Percentiles rank a stretch among this genome's conserved stretches.
Evolutionary conservation across 2,329 filamentous ascomycete genomes (phyloP).

Genomic region (Sporothrix variecibatus): DNA sequence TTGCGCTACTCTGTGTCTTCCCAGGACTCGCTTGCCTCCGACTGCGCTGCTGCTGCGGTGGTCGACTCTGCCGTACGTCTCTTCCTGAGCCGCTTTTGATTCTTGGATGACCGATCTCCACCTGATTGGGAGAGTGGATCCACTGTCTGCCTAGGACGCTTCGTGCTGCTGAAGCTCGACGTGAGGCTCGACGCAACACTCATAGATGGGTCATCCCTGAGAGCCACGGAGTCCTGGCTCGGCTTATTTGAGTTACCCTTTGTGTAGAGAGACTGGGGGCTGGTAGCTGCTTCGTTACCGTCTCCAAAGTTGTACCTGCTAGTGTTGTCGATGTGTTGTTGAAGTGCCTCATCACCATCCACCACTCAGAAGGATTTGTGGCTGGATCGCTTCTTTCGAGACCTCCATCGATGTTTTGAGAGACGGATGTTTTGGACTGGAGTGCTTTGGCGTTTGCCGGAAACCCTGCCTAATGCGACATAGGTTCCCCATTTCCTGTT

Average conservation of each 20-base stretch:
- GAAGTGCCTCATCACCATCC: neutral
- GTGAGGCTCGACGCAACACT: slow-evolving; percentile 1
- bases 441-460: slow-evolving; percentile 23
- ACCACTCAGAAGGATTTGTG: neutral
- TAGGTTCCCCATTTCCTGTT: neutral
- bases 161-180: neutral
- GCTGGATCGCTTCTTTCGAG: neutral
- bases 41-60: slow-evolving; percentile 9
- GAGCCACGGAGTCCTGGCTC: neutral
- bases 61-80: slow-evolving; percentile 7
- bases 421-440: neutral
- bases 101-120: neutral
- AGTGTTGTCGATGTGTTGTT: neutral
- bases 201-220: neutral
- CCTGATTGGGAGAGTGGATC: neutral
- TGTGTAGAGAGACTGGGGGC: neutral
- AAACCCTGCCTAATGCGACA: slow-evolving; percentile 36
- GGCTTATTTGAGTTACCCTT: neutral
- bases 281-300: neutral
- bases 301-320: neutral
- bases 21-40: slow-evolving; percentile 6
- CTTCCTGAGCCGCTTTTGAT: slow-evolving; percentile 7
- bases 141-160: slow-evolving; percentile 12
- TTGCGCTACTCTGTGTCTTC: slow-evolving; percentile 12
- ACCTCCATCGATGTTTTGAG: neutral